phyloP scores from a whole-genome alignment of 345 rosid species.

The Syzygium grande region DNA sequence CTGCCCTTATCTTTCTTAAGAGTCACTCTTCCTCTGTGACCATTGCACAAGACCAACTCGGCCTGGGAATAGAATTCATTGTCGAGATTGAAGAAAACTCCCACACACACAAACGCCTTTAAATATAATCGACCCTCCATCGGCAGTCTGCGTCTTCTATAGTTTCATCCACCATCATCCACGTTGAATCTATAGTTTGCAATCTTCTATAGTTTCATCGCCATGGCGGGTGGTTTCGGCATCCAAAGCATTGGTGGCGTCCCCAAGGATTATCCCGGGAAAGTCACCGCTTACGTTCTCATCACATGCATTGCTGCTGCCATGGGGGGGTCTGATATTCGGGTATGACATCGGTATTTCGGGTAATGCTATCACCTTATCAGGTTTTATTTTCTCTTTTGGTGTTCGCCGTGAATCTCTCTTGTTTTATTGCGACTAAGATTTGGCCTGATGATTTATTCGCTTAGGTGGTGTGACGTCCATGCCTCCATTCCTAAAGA shows the following conservation, averaged over 20 bases:
- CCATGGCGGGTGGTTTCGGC: background rate
- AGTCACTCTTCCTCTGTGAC: background rate
- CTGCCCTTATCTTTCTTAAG: background rate
- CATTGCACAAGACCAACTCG: background rate
- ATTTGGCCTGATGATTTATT: background rate
- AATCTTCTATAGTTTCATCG: background rate
- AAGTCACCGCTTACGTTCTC: background rate
- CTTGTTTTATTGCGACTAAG: too few species aligned
- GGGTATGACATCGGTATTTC: constrained; percentile 9
- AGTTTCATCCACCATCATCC: too few species aligned
- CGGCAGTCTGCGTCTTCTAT: background rate
- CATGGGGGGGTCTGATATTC: constrained; percentile 1
- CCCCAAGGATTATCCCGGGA: background rate
- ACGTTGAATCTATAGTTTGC: too few species aligned
- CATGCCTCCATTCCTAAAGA: constrained; percentile 2
- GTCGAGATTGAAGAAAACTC: background rate
- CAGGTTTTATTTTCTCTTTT: background rate
- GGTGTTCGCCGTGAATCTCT: background rate
- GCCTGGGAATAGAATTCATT: background rate
- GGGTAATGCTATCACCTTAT: background rate
- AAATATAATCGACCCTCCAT: background rate
- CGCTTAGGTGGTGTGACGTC: constrained; percentile 8
- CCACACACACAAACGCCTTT: background rate
- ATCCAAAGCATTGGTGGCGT: background rate
- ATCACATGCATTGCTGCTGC: background rate